phyloP scores from a whole-genome alignment of 2,329 filamentous ascomycete genomes.

The Cordyceps tenuipes region DNA sequence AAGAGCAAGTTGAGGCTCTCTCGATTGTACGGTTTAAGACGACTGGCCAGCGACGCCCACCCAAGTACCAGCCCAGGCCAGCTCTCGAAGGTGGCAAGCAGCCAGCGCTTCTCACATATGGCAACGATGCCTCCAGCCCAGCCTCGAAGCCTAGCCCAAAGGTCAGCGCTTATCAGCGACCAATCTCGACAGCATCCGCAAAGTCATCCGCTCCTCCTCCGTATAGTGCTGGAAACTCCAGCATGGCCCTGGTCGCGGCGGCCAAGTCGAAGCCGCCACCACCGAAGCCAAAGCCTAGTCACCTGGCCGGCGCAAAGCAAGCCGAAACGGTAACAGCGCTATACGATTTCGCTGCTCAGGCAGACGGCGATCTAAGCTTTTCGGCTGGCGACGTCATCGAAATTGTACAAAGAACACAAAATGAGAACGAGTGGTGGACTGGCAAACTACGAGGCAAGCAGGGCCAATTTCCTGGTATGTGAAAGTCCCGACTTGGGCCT shows the following conservation, averaged over 20 bases:
- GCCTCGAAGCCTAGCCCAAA: slow-evolving; percentile 17
- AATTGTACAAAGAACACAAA: slow-evolving; percentile 72
- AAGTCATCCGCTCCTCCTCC: slow-evolving; percentile 59
- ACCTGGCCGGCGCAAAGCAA: slow-evolving; percentile 55
- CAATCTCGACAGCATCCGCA: slow-evolving; percentile 31
- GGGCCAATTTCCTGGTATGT: slow-evolving; percentile 89
- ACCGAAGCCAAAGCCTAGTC: slow-evolving; percentile 68
- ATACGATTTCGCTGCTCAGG: slow-evolving; percentile 94
- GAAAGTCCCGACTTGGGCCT: not conserved
- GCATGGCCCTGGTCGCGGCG: slow-evolving; percentile 40
- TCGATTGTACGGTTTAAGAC: slow-evolving; percentile 88
- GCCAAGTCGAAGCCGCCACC: slow-evolving; percentile 63
- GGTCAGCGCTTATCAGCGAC: slow-evolving; percentile 26
- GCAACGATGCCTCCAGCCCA: slow-evolving; percentile 24
- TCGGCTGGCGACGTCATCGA: slow-evolving; percentile 82
- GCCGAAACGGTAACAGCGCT: slow-evolving; percentile 80
- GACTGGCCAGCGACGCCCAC: slow-evolving; percentile 58
- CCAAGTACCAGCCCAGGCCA: slow-evolving; percentile 48
- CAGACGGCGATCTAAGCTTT: slow-evolving; percentile 90
- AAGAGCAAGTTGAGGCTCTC: slow-evolving; percentile 75
- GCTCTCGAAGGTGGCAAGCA: slow-evolving; percentile 40
- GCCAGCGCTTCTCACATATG: slow-evolving; percentile 44
- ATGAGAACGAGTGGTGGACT: slow-evolving; percentile 96
- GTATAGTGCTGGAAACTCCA: slow-evolving; percentile 46
- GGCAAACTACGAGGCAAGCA: slow-evolving; percentile 70